A percentile compares a stretch with the other conserved stretches of the same genome.
Conservation (phyloP, 495 filamentous ascomycete species). For the Immersiella caudata region DNA sequence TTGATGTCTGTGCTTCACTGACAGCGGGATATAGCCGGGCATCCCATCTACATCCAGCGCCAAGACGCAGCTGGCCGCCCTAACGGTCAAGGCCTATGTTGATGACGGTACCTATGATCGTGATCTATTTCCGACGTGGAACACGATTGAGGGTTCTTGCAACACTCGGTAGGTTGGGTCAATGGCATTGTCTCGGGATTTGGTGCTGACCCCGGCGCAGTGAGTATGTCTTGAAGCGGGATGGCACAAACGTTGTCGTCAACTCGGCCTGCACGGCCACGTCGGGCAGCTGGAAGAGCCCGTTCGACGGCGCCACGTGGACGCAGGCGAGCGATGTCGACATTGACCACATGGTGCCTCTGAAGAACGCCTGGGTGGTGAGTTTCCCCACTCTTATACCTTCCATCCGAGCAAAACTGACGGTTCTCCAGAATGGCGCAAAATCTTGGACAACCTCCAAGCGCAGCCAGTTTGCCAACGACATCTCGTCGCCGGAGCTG, state of each 20-base stretch:
- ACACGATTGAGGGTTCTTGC: conserved; percentile 62
- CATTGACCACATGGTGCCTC: conserved; percentile 76
- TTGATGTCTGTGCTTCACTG: not conserved
- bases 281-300: conserved; percentile 64
- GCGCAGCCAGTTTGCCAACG: conserved; percentile 71
- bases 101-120: conserved; percentile 61
- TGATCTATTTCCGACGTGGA: conserved; percentile 70
- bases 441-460: conserved; percentile 61
- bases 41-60: conserved; percentile 61
- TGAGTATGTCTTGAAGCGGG: conserved; percentile 69
- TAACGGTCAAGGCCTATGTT: conserved; percentile 58
- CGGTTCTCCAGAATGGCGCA: conserved; percentile 49
- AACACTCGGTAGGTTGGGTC: conserved; percentile 45
- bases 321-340: conserved; percentile 66
- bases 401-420: not conserved
- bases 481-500: conserved; percentile 68
- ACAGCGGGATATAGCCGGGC: conserved; percentile 49
- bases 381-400: conserved; percentile 11
- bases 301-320: conserved; percentile 73
- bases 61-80: conserved; percentile 52
- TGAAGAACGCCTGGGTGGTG: conserved; percentile 75
- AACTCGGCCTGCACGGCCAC: conserved; percentile 57
- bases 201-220: conserved; percentile 37
- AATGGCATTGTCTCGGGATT: not conserved
- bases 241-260: conserved; percentile 60